Percentiles rank a stretch among this genome's conserved stretches.
Conservation (phyloP, 2,329 filamentous ascomycete genomes). For the Sclerotinia minor region DNA sequence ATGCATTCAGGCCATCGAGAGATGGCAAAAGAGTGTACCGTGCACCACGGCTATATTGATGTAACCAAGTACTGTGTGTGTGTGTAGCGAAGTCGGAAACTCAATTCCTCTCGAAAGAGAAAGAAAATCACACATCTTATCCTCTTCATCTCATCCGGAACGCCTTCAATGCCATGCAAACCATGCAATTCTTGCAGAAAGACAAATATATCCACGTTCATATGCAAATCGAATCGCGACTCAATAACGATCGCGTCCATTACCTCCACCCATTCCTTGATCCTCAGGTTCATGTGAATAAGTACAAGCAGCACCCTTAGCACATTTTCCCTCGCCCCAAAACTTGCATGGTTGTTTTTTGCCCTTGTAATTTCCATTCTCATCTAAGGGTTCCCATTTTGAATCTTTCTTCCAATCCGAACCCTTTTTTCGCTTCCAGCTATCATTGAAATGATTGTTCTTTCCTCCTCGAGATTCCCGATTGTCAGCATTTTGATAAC, state of each 20-base stretch:
- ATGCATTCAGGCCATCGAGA: background rate
- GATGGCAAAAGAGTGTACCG: background rate
- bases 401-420: conserved; percentile 10
- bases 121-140: background rate
- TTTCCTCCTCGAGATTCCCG: conserved; percentile 2
- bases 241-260: conserved; percentile 14
- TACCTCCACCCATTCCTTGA: conserved; percentile 4
- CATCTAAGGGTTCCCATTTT: conserved; percentile 33
- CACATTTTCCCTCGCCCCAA: conserved; percentile 69
- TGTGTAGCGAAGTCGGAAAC: background rate
- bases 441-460: conserved; percentile 14
- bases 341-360: conserved; percentile 70
- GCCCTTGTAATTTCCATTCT: conserved; percentile 47
- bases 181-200: background rate
- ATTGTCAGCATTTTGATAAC: conserved; percentile 29
- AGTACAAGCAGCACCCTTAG: conserved; percentile 71
- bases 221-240: background rate
- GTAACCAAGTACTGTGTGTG: background rate
- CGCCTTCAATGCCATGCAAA: conserved; percentile 1
- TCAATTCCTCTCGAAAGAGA: background rate
- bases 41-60: background rate
- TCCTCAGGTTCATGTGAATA: conserved; percentile 61
- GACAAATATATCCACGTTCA: background rate
- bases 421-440: conserved; percentile 22
- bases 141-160: background rate